Evolutionary conservation across 148 eudicot species (phyloP).

Genomic region (Fagopyrum esculentum): DNA sequence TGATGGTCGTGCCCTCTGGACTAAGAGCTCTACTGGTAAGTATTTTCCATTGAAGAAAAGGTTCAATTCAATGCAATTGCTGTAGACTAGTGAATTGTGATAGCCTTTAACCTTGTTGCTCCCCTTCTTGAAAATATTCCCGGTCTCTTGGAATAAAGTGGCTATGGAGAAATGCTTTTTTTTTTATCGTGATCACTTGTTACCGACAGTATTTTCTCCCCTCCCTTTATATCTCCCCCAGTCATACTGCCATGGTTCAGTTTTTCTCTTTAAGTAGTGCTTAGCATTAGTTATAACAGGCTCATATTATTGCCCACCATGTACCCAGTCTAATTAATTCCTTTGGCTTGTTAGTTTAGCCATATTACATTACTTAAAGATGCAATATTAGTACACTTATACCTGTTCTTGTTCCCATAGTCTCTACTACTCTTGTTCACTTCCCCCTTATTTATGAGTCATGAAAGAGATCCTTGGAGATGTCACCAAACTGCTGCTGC

Average conservation of each 20-base stretch:
- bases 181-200: not conserved
- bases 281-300: not conserved
- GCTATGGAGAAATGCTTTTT: not conserved
- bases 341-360: not conserved
- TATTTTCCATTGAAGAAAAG: not conserved
- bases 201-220: not conserved
- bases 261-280: not conserved
- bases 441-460: not conserved
- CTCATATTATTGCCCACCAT: not conserved
- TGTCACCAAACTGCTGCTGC: not conserved
- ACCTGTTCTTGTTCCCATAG: not conserved
- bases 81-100: not conserved
- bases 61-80: not conserved
- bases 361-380: not conserved
- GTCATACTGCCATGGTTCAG: not conserved
- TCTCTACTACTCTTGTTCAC: not conserved
- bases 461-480: not conserved
- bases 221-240: not conserved
- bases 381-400: not conserved
- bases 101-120: not conserved
- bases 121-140: not conserved
- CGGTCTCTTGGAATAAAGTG: not conserved
- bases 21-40: conserved; percentile 47
- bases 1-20: conserved; percentile 70
- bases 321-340: not conserved